phyloP scores from a whole-genome alignment of 2,329 filamentous ascomycete species.

The Ascochyta lentis region DNA sequence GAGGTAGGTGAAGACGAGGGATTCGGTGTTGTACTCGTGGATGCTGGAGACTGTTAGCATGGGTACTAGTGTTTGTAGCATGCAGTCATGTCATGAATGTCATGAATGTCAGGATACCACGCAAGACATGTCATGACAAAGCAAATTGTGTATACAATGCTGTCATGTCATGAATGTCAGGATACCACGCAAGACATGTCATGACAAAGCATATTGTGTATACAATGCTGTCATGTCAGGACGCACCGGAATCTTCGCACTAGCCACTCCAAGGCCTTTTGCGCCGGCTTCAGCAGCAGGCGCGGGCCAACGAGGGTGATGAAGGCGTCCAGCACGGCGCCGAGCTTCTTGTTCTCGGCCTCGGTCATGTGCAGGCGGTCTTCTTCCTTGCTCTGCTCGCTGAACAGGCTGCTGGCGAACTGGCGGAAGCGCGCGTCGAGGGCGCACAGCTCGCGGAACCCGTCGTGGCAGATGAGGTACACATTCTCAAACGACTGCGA shows the following conservation, averaged over 20 bases:
- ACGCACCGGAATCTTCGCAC: slow-evolving; percentile 84
- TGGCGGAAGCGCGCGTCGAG: slow-evolving; percentile 79
- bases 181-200: too few relatives aligned
- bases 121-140: too few relatives aligned
- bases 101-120: too few relatives aligned
- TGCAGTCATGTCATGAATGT: too few relatives aligned
- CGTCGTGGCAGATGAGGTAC: slow-evolving; percentile 84
- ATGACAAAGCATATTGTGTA: too few relatives aligned
- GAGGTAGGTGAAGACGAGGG: slow-evolving; percentile 82
- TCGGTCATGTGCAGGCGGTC: slow-evolving; percentile 85
- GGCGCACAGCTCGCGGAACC: slow-evolving; percentile 88
- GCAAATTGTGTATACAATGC: too few relatives aligned
- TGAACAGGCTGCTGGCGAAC: slow-evolving; percentile 84
- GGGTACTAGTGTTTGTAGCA: too few relatives aligned
- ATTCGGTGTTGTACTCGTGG: slow-evolving; percentile 86
- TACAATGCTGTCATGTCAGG: neutral
- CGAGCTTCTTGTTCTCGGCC: slow-evolving; percentile 80
- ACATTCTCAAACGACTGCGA: slow-evolving; percentile 90
- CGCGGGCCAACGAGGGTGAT: slow-evolving; percentile 78
- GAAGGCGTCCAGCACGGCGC: slow-evolving; percentile 80
- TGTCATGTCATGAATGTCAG: too few relatives aligned
- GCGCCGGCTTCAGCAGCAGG: slow-evolving; percentile 81
- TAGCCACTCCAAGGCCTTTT: slow-evolving; percentile 95
- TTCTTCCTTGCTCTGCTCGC: slow-evolving; percentile 87
- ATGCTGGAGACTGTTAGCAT: slow-evolving; percentile 61